Conservation (phyloP, 192 early-diverging fungal species). For the Entomortierella beljakovae region DNA sequence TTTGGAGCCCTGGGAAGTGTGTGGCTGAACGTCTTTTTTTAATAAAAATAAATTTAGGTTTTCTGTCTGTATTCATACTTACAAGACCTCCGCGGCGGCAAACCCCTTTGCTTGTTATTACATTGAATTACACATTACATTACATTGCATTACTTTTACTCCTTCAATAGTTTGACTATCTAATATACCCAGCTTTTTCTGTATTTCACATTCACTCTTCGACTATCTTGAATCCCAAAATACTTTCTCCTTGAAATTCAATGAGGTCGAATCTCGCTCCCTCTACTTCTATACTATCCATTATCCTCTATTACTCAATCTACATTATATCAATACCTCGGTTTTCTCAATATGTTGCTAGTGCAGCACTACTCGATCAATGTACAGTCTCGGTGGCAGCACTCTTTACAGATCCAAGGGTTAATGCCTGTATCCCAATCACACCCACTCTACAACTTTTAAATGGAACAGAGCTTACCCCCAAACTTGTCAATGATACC, state of each 20-base stretch:
- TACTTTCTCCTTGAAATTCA: background rate
- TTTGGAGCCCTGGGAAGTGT: too few relatives aligned
- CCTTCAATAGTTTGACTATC: too few relatives aligned
- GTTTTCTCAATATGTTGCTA: background rate
- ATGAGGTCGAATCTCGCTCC: constrained; percentile 35
- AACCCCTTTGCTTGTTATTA: too few relatives aligned
- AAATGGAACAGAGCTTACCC: constrained; percentile 11
- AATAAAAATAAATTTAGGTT: too few relatives aligned
- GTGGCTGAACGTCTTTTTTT: too few relatives aligned
- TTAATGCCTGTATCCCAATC: constrained; percentile 21
- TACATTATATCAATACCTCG: background rate
- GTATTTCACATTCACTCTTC: background rate
- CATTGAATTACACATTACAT: too few relatives aligned
- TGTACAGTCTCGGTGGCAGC: constrained; percentile 15
- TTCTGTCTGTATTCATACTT: too few relatives aligned
- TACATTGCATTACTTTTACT: too few relatives aligned
- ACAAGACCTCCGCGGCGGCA: too few relatives aligned
- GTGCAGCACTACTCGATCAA: constrained; percentile 32
- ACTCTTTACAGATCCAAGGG: constrained; percentile 9
- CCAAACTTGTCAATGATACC: constrained; percentile 36
- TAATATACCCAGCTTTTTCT: too few relatives aligned
- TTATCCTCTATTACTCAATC: constrained; percentile 1
- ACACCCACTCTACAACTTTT: background rate
- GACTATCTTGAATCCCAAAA: background rate
- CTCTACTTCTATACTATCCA: background rate